Conservation (phyloP, 2,329 filamentous ascomycete genomes). For the Cladophialophora immunda region DNA sequence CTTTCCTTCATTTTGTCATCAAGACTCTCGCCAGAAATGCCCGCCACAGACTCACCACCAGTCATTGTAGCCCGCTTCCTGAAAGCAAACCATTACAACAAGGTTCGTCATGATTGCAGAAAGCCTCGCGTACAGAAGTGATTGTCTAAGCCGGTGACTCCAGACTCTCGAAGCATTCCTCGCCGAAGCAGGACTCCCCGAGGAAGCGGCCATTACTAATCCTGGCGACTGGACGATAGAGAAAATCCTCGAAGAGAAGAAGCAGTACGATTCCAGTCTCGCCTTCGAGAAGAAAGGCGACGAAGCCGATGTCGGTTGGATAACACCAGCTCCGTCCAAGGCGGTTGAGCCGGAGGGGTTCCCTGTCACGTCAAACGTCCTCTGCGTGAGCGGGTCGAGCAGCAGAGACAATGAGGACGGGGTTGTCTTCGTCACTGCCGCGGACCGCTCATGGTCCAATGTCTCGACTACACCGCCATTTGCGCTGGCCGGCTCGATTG, state of each 20-base stretch:
- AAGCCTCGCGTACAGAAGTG: neutral
- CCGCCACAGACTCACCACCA: slow-evolving; percentile 39
- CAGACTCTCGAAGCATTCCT: slow-evolving; percentile 68
- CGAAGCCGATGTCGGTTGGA: slow-evolving; percentile 55
- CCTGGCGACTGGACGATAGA: slow-evolving; percentile 64
- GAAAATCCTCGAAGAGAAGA: slow-evolving; percentile 68
- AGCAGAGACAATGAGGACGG: slow-evolving; percentile 15
- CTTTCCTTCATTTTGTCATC: neutral
- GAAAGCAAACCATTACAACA: slow-evolving; percentile 52
- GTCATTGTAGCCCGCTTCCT: slow-evolving; percentile 55
- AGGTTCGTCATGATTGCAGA: slow-evolving; percentile 35
- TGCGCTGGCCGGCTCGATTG: slow-evolving; percentile 7
- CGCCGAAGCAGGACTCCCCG: slow-evolving; percentile 62
- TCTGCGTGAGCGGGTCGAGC: slow-evolving; percentile 33
- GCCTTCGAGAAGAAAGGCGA: slow-evolving; percentile 65
- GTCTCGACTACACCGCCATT: slow-evolving; percentile 26
- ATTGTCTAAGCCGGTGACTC: neutral
- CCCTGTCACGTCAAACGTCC: slow-evolving; percentile 40
- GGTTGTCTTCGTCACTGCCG: slow-evolving; percentile 32
- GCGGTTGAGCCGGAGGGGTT: slow-evolving; percentile 33
- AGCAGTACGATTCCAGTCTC: slow-evolving; percentile 63
- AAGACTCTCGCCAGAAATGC: slow-evolving; percentile 32
- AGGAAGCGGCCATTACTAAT: slow-evolving; percentile 55
- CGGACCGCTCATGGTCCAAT: slow-evolving; percentile 34
- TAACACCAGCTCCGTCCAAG: slow-evolving; percentile 46